Percentiles rank a stretch among this genome's conserved stretches.
phyloP scores from a whole-genome alignment of 2,329 filamentous ascomycete genomes.

The Fusarium lyarnte region DNA sequence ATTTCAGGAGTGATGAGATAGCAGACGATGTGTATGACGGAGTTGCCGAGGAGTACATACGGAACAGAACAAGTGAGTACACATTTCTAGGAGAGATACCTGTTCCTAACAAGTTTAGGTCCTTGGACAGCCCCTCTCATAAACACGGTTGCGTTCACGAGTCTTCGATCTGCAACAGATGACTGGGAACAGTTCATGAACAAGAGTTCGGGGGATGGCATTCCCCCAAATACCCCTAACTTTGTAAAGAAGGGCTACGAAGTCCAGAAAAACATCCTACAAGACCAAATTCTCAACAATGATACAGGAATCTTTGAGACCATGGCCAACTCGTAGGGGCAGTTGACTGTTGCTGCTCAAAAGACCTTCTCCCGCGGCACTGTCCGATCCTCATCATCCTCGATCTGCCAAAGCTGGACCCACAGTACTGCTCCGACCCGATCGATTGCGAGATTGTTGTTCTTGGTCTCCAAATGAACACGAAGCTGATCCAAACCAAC shows the following conservation, averaged over 20 bases:
- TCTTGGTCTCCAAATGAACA: conserved; percentile 21
- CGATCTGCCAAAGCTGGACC: conserved; percentile 6
- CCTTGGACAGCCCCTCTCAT: conserved; percentile 26
- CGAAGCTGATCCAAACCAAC: conserved; percentile 6
- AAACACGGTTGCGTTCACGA: conserved; percentile 15
- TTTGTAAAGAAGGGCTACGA: conserved; percentile 14
- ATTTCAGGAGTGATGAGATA: conserved; percentile 12
- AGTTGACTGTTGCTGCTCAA: conserved; percentile 20
- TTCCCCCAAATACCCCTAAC: neutral
- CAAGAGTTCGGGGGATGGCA: neutral
- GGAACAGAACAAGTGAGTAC: conserved; percentile 6
- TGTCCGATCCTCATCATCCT: neutral
- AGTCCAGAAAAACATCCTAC: conserved; percentile 7
- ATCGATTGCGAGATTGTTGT: conserved; percentile 24
- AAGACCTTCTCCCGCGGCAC: conserved; percentile 22
- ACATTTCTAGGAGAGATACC: neutral
- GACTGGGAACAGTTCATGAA: conserved; percentile 2
- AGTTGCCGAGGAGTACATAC: conserved; percentile 8
- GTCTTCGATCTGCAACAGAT: neutral
- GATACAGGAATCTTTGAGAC: conserved; percentile 22
- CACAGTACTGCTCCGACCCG: conserved; percentile 20
- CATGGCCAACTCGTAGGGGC: conserved; percentile 15
- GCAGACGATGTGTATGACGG: conserved; percentile 5
- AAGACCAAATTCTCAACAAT: neutral
- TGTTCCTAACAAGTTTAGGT: neutral